phyloP scores from a whole-genome alignment of 1,284 basidiomycete species.

The Trametes versicolor region DNA sequence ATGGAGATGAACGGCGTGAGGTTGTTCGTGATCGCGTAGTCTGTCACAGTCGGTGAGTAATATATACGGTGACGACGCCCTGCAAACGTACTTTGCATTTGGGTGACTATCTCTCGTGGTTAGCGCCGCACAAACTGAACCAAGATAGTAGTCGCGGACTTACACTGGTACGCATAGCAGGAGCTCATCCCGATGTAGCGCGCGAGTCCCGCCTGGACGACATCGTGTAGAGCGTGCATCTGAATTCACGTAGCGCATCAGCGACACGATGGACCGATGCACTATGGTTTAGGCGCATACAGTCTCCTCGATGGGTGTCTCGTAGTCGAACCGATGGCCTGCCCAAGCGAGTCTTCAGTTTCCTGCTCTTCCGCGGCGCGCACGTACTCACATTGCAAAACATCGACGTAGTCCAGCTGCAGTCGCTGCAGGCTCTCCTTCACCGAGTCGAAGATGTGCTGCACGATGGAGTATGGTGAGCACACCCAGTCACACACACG shows the following conservation, averaged over 20 bases:
- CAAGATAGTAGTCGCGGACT: background rate
- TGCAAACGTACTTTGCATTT: slow-evolving; percentile 56
- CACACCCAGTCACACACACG: background rate
- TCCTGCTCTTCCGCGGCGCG: background rate
- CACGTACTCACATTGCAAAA: slow-evolving; percentile 60
- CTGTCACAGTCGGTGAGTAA: slow-evolving; percentile 20
- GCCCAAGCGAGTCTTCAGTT: background rate
- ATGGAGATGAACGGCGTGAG: slow-evolving; percentile 62
- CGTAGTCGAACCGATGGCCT: slow-evolving; percentile 44
- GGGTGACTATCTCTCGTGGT: slow-evolving; percentile 47
- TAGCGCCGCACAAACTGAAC: background rate
- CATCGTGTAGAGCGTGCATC: slow-evolving; percentile 49
- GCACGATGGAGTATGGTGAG: background rate
- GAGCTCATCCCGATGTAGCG: slow-evolving; percentile 52
- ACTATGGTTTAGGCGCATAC: slow-evolving; percentile 28
- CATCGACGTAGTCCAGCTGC: slow-evolving; percentile 75
- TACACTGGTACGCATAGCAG: slow-evolving; percentile 52
- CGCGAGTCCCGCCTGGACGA: slow-evolving; percentile 48
- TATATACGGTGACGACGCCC: background rate
- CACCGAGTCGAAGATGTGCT: slow-evolving; percentile 81
- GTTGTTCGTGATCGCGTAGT: slow-evolving; percentile 49
- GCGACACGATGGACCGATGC: no score
- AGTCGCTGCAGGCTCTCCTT: slow-evolving; percentile 72
- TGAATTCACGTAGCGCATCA: slow-evolving; percentile 46
- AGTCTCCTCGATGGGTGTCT: slow-evolving; percentile 45